Conservation (phyloP, 169 alveolate genomes). For the Miamiensis avidus region DNA sequence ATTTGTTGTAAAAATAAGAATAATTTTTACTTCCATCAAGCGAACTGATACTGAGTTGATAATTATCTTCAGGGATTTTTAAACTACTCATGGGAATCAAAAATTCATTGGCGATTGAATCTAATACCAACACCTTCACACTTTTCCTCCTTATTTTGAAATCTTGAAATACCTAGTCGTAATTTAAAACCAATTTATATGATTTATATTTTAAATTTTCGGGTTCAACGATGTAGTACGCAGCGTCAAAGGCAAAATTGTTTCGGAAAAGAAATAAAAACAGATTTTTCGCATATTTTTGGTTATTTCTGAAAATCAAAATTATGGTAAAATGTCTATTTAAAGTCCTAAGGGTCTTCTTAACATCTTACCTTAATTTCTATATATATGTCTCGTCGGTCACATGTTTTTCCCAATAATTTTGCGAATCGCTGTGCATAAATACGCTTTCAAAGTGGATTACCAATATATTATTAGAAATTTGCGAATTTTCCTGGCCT, state of each 20-base stretch:
- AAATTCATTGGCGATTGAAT: not conserved
- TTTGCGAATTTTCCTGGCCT: not conserved
- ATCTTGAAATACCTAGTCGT: not conserved
- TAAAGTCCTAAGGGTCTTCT: not conserved
- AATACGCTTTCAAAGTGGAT: not conserved
- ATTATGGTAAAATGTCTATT: not conserved
- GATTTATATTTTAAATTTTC: not conserved
- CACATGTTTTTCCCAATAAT: not conserved
- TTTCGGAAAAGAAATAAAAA: not conserved
- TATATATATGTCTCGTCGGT: not conserved
- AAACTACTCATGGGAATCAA: not conserved
- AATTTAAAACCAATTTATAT: not conserved
- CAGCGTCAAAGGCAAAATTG: not conserved
- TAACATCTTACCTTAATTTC: not conserved
- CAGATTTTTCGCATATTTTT: not conserved
- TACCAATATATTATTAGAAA: no score
- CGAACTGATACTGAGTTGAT: not conserved
- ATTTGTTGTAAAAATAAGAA: no score
- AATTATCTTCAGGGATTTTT: not conserved
- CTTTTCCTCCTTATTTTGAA: no score
- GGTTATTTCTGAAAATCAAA: not conserved
- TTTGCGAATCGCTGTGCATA: not conserved
- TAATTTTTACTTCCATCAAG: not conserved
- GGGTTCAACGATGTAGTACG: not conserved
- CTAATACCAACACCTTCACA: not conserved